A percentile compares a stretch with the other conserved stretches of the same genome.
These are phyloP conservation scores for Botrytis elliptica DNA, from an alignment of 2,329 filamentous ascomycete species.

Conservation along the genomic window DNA sequence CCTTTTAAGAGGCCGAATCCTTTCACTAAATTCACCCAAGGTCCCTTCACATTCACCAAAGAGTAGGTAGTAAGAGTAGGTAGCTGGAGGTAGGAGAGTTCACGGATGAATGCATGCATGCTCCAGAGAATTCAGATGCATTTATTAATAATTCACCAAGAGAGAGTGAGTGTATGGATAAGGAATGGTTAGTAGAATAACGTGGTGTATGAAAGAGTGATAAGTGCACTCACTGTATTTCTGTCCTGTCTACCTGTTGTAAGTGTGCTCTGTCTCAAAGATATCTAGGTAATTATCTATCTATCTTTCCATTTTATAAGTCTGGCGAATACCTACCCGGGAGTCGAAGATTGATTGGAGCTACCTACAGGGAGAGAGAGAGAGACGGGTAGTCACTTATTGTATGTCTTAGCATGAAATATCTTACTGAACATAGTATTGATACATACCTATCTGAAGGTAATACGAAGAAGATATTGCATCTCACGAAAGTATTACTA, in stretches of 20 bases:
- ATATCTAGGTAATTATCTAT: not conserved
- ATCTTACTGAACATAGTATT: not conserved
- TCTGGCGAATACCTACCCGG: not conserved
- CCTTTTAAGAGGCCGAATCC: not conserved
- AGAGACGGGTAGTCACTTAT: not conserved
- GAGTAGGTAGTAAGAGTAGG: not conserved
- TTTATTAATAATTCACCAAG: not conserved
- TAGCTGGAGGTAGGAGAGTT: not conserved
- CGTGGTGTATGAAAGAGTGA: not conserved
- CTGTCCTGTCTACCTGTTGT: not conserved
- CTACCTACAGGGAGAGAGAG: not conserved
- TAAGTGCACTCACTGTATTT: not conserved
- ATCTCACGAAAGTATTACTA: not conserved
- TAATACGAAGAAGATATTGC: not conserved
- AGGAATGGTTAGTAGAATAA: not conserved
- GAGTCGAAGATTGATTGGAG: not conserved
- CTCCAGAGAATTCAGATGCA: not conserved
- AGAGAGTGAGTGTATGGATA: not conserved
- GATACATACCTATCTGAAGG: not conserved
- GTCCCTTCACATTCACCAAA: not conserved
- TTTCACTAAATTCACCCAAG: constrained; percentile 1
- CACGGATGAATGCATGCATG: not conserved
- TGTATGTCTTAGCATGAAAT: not conserved
- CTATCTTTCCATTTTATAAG: not conserved
- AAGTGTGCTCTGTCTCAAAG: not conserved